phyloP scores from a whole-genome alignment of 192 early-diverging fungal species.

The Entomortierella lignicola region DNA sequence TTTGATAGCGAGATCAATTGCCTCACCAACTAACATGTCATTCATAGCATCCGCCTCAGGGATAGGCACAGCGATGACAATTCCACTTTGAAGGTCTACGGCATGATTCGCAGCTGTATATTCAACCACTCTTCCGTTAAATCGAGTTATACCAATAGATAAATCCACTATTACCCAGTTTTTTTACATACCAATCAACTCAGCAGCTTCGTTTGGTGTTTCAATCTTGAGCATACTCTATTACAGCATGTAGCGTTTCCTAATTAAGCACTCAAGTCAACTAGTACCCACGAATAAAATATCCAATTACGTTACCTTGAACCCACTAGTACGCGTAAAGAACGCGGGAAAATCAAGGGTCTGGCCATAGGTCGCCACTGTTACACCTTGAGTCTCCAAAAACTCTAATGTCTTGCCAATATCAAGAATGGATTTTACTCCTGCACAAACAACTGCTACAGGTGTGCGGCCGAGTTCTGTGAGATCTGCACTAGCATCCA shows the following conservation, averaged over 20 bases:
- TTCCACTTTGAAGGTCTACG: constrained; percentile 78
- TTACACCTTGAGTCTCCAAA: constrained; percentile 94
- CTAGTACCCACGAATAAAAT: too few species aligned
- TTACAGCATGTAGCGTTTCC: background rate
- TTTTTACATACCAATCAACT: constrained; percentile 60
- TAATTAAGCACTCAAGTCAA: too few species aligned
- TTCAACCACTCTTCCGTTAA: too few species aligned
- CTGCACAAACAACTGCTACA: constrained; percentile 95
- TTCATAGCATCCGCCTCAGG: constrained; percentile 72
- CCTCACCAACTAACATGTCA: constrained; percentile 71
- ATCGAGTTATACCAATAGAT: too few species aligned
- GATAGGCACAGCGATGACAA: constrained; percentile 93
- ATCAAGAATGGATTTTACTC: constrained; percentile 96
- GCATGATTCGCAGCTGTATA: constrained; percentile 66
- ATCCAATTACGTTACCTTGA: constrained; percentile 54
- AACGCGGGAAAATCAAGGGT: constrained; percentile 88
- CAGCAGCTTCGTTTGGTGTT: constrained; percentile 64
- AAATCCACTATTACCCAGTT: background rate
- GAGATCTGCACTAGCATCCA: constrained; percentile 95
- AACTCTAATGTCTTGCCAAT: constrained; percentile 92
- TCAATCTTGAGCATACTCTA: constrained; percentile 66
- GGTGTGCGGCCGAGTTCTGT: constrained; percentile 92
- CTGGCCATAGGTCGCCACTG: constrained; percentile 82
- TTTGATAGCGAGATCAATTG: constrained; percentile 75
- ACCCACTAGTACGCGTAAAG: constrained; percentile 83